These are phyloP conservation scores for Phytophthora chlamydospora DNA, from an alignment of 352 stramenopile genomes.

Conservation along the genomic window DNA sequence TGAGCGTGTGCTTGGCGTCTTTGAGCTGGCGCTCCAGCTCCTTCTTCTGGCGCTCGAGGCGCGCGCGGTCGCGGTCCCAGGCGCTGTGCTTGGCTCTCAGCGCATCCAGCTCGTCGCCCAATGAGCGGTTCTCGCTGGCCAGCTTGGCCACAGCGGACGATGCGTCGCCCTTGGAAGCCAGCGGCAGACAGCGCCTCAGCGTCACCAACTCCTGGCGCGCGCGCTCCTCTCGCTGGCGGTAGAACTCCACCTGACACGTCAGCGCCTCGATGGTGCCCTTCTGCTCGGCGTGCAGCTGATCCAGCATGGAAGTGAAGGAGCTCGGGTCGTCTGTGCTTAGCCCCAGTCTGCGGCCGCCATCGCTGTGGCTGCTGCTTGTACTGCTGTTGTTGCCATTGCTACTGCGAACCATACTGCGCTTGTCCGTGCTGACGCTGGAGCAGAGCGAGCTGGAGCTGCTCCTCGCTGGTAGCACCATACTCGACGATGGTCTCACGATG, in stretches of 20 bases:
- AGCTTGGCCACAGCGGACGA: slow-evolving; percentile 46
- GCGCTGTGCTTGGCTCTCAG: slow-evolving; percentile 42
- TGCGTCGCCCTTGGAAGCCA: slow-evolving; percentile 28
- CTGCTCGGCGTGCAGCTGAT: slow-evolving; percentile 81
- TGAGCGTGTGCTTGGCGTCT: slow-evolving; percentile 60
- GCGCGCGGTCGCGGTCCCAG: slow-evolving; percentile 52
- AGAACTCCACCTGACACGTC: slow-evolving; percentile 79
- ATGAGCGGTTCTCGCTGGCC: slow-evolving; percentile 57
- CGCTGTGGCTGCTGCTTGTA: slow-evolving; percentile 13
- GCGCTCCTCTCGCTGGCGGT: slow-evolving; percentile 74
- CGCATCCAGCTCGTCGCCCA: slow-evolving; percentile 67
- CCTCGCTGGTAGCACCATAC: slow-evolving; percentile 33
- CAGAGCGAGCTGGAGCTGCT: slow-evolving; percentile 35
- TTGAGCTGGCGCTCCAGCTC: slow-evolving; percentile 67
- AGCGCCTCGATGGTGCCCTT: slow-evolving; percentile 85
- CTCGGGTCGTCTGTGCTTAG: slow-evolving; percentile 41
- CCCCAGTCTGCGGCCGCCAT: too few relatives aligned
- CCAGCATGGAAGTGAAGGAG: slow-evolving; percentile 64
- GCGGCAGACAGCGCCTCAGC: slow-evolving; percentile 46
- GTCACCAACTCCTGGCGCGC: slow-evolving; percentile 69
- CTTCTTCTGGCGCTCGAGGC: slow-evolving; percentile 48
- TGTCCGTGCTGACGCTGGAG: slow-evolving; percentile 29
- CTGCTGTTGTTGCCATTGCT: slow-evolving; percentile 28
- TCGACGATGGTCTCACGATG: slow-evolving; percentile 12
- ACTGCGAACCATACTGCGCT: slow-evolving; percentile 25